phyloP scores from a whole-genome alignment of 768 basidiomycete species.

The Mycena vulgaris region DNA sequence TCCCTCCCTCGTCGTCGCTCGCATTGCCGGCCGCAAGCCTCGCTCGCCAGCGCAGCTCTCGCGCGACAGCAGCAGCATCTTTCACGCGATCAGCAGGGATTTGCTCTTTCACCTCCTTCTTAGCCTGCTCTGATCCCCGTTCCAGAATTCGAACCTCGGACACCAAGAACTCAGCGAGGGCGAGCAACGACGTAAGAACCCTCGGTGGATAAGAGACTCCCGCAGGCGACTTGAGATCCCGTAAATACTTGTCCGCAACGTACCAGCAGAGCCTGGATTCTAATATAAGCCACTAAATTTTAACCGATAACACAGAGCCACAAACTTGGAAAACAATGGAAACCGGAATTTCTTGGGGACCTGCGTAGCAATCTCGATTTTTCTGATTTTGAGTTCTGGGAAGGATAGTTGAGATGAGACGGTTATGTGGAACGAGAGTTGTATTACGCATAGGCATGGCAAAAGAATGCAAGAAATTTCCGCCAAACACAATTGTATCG shows the following conservation, averaged over 20 bases:
- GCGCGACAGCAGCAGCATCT: constrained; percentile 84
- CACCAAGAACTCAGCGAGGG: constrained; percentile 85
- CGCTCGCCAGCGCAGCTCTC: constrained; percentile 90
- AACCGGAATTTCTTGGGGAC: constrained; percentile 95
- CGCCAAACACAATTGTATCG: constrained; percentile 96
- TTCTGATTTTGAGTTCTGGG: constrained; percentile 87
- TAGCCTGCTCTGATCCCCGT: constrained; percentile 75
- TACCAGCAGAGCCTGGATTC: constrained; percentile 89
- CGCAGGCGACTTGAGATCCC: constrained; percentile 73
- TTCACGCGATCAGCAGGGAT: constrained; percentile 87
- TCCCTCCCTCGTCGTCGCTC: constrained; percentile 77
- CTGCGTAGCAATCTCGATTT: constrained; percentile 93
- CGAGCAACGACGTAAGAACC: constrained; percentile 78
- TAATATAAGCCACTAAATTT: constrained; percentile 32
- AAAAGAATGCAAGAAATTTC: constrained; percentile 97
- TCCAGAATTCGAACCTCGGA: constrained; percentile 83
- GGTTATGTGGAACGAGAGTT: constrained; percentile 19
- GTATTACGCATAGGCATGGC: constrained; percentile 86
- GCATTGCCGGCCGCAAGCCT: constrained; percentile 70
- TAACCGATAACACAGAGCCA: constrained; percentile 36
- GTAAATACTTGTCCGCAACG: constrained; percentile 84
- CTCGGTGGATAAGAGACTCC: constrained; percentile 59
- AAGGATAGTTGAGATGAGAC: constrained; percentile 8
- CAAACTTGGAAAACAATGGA: constrained; percentile 83
- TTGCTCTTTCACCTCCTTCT: constrained; percentile 85